phyloP scores from a whole-genome alignment of 2,329 filamentous ascomycete species.

The Emydomyces testavorans region DNA sequence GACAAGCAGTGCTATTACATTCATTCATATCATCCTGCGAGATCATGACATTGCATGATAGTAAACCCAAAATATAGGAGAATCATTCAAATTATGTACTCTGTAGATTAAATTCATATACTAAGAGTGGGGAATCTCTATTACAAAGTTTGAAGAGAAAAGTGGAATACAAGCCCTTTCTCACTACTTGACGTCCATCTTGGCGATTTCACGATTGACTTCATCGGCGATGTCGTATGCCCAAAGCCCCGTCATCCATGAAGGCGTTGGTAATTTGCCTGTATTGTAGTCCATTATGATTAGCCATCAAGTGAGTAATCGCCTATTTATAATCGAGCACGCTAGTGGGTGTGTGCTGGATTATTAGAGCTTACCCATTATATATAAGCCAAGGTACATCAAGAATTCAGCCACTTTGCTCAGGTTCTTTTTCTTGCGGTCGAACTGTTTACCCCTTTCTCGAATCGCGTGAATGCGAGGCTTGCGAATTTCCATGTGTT shows the following conservation, averaged over 20 bases:
- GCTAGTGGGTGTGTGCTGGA: too few species aligned
- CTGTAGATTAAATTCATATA: too few species aligned
- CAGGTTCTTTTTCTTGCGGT: slow-evolving; percentile 29
- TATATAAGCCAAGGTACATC: slow-evolving; percentile 31
- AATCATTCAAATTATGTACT: too few species aligned
- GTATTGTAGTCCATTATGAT: neutral
- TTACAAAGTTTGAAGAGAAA: neutral
- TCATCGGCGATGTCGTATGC: slow-evolving; percentile 16
- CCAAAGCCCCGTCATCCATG: slow-evolving; percentile 13
- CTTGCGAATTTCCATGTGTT: slow-evolving; percentile 27
- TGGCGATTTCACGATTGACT: slow-evolving; percentile 10
- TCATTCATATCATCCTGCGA: neutral
- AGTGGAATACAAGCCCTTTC: neutral
- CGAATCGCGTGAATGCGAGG: slow-evolving; percentile 28
- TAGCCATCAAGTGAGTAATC: too few species aligned
- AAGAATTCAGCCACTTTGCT: slow-evolving; percentile 26
- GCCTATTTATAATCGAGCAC: too few species aligned
- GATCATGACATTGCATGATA: neutral
- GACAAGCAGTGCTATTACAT: neutral
- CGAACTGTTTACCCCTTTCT: slow-evolving; percentile 24
- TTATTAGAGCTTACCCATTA: slow-evolving; percentile 27
- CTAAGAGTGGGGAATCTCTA: neutral
- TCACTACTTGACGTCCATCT: neutral
- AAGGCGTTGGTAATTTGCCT: slow-evolving; percentile 14
- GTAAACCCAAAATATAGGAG: neutral